A percentile compares a stretch with the other conserved stretches of the same genome.
These are phyloP conservation scores for Luzula sylvatica DNA, from an alignment of 176 grass and related monocot genomes.

Conservation along the genomic window DNA sequence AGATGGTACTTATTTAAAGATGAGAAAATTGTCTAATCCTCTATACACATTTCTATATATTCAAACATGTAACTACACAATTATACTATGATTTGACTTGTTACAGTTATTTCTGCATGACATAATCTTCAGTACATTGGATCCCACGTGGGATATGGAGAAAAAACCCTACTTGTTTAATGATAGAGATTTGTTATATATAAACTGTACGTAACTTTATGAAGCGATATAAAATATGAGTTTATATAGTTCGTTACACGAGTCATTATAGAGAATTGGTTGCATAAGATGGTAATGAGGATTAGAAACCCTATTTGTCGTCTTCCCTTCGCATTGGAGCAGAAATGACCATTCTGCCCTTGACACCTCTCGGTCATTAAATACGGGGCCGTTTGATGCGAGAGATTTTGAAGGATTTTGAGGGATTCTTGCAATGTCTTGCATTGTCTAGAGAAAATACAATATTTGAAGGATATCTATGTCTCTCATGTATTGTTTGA, in stretches of 20 bases:
- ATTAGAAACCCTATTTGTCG: not conserved
- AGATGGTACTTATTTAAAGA: not conserved
- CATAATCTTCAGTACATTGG: not conserved
- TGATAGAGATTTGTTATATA: no score
- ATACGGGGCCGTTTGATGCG: no score
- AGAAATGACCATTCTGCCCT: slow-evolving; percentile 1
- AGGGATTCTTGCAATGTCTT: no score
- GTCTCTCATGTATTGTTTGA: no score
- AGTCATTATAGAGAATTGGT: not conserved
- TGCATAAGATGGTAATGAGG: not conserved
- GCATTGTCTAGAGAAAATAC: no score
- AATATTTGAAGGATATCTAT: no score
- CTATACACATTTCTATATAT: no score
- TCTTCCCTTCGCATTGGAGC: not conserved
- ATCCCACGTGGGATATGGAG: no score
- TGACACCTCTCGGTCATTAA: not conserved
- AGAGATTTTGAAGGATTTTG: no score
- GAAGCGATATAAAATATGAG: not conserved
- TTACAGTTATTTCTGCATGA: not conserved
- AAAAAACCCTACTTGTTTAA: not conserved
- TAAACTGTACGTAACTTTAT: not conserved
- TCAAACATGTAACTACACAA: no score
- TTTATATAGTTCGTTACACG: not conserved
- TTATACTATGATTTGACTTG: not conserved
- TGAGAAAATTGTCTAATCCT: no score